Percentiles rank a stretch among this genome's conserved stretches.
phyloP scores from a whole-genome alignment of 495 filamentous ascomycete genomes.

The Podospora didyma region DNA sequence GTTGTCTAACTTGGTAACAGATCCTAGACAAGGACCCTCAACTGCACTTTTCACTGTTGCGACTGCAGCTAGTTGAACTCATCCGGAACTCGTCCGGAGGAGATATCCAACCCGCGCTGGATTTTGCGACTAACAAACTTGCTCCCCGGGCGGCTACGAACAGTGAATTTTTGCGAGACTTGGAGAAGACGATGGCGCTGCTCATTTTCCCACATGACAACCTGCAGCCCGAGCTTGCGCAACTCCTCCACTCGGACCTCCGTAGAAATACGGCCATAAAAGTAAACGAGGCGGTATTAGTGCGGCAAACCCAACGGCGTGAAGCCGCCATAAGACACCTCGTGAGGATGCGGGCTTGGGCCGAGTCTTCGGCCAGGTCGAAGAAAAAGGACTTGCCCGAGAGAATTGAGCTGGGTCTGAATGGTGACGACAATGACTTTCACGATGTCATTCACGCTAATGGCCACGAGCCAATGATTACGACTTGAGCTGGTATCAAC shows the following conservation, averaged over 20 bases:
- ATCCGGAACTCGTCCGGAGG: conserved; percentile 73
- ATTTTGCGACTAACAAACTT: conserved; percentile 82
- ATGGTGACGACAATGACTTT: conserved; percentile 32
- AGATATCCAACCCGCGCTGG: conserved; percentile 77
- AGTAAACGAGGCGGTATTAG: conserved; percentile 85
- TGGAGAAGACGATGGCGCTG: conserved; percentile 90
- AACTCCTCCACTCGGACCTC: conserved; percentile 75
- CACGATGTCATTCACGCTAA: conserved; percentile 21
- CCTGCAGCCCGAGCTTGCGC: conserved; percentile 68
- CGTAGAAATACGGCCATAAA: conserved; percentile 72
- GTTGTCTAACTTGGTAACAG: conserved; percentile 43
- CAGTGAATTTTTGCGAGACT: conserved; percentile 73
- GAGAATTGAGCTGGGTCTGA: conserved; percentile 66
- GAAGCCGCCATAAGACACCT: conserved; percentile 78
- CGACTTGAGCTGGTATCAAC: conserved; percentile 25
- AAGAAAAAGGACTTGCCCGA: conserved; percentile 72
- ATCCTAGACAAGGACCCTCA: conserved; percentile 80
- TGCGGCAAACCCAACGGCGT: conserved; percentile 62
- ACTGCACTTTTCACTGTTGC: conserved; percentile 86
- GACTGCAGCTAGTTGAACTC: conserved; percentile 88
- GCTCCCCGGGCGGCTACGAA: conserved; percentile 83
- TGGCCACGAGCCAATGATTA: conserved; percentile 60
- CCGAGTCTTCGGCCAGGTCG: conserved; percentile 71
- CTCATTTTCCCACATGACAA: conserved; percentile 74
- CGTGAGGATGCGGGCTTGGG: conserved; percentile 78